phyloP scores from a whole-genome alignment of 2,329 filamentous ascomycete genomes.

The Lasiodiplodia hormozganensis region DNA sequence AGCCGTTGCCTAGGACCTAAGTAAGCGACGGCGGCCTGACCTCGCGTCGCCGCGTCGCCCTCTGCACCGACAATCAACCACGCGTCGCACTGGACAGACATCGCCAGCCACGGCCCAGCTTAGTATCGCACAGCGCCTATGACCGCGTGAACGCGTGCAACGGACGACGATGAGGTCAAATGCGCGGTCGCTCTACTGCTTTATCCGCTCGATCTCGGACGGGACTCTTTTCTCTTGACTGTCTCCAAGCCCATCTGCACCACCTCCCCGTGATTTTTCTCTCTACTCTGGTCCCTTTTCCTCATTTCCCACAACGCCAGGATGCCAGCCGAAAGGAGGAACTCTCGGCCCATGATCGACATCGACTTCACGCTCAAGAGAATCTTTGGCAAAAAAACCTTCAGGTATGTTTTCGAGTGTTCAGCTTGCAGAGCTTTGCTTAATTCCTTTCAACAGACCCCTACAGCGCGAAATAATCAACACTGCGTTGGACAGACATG shows the following conservation, averaged over 20 bases:
- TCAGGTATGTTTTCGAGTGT: slow-evolving; percentile 62
- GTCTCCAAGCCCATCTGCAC: neutral
- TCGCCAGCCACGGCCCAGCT: neutral
- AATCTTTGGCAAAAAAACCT: slow-evolving; percentile 76
- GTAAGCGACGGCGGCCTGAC: neutral
- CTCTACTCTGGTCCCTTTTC: neutral
- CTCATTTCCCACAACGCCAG: neutral
- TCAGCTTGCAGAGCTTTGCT: neutral
- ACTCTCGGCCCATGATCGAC: slow-evolving; percentile 53
- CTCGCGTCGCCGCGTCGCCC: slow-evolving; percentile 8
- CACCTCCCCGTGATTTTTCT: neutral
- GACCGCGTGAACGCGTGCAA: neutral
- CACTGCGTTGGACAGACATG: slow-evolving; percentile 79
- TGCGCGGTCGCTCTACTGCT: neutral
- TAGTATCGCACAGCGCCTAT: neutral
- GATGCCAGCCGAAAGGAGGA: slow-evolving; percentile 43
- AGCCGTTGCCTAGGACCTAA: slow-evolving; percentile 16
- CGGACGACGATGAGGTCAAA: neutral
- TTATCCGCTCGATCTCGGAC: neutral
- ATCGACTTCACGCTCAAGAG: slow-evolving; percentile 76
- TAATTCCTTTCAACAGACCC: slow-evolving; percentile 62
- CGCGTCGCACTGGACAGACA: neutral
- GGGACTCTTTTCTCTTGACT: neutral
- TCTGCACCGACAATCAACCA: neutral
- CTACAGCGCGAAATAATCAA: slow-evolving; percentile 87